A percentile compares a stretch with the other conserved stretches of the same genome.
These are phyloP conservation scores for Cyberlindnera maritima DNA, from an alignment of 805 yeast genomes.

Conservation along the genomic window DNA sequence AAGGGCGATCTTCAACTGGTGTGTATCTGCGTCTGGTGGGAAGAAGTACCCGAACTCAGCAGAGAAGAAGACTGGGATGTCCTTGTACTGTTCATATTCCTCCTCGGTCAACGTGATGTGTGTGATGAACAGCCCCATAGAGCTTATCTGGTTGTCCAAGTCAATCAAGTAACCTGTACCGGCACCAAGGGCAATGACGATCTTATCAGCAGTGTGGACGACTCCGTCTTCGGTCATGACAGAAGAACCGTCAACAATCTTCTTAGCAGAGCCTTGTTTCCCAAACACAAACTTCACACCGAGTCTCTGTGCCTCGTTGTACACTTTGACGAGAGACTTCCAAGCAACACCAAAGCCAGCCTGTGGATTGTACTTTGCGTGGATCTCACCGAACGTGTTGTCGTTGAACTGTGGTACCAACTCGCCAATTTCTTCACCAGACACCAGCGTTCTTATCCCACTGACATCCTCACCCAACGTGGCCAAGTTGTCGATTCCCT, in stretches of 20 bases:
- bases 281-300: constrained; percentile 39
- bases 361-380: constrained; percentile 37
- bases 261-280: constrained; percentile 25
- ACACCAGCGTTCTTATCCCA: constrained; percentile 28
- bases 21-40: constrained; percentile 42
- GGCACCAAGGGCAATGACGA: constrained; percentile 38
- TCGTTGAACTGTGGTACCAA: constrained; percentile 28
- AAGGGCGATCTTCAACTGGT: constrained; percentile 37
- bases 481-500: constrained; percentile 35
- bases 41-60: constrained; percentile 44
- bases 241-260: constrained; percentile 14
- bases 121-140: constrained; percentile 37
- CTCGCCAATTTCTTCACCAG: constrained; percentile 32
- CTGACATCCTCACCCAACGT: constrained; percentile 24
- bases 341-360: constrained; percentile 44
- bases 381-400: constrained; percentile 24
- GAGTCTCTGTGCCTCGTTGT: constrained; percentile 25
- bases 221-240: constrained; percentile 30
- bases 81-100: constrained; percentile 35
- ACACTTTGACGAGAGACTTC: constrained; percentile 34
- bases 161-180: constrained; percentile 34
- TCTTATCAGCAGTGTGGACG: constrained; percentile 27
- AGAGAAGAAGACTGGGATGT: constrained; percentile 42
- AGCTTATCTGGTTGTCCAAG: constrained; percentile 31
- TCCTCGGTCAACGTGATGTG: constrained; percentile 36